A percentile compares a stretch with the other conserved stretches of the same genome.
These are phyloP conservation scores for Epichloe festucae DNA, from an alignment of 2,329 filamentous ascomycete species.

Conservation along the genomic window DNA sequence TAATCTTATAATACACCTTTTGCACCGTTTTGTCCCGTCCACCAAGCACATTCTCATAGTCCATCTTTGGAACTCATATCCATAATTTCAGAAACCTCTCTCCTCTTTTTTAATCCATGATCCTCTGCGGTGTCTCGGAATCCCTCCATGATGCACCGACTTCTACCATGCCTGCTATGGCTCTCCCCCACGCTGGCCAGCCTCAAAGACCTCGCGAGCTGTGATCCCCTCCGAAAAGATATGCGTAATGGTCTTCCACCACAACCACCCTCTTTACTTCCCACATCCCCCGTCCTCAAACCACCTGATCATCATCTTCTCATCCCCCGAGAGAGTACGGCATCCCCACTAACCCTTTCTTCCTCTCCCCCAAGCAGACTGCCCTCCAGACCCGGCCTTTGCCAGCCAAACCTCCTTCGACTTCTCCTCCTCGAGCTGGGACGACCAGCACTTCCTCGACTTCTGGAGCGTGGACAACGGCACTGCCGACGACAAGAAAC, in stretches of 20 bases:
- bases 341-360: neutral
- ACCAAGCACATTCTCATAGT: neutral
- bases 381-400: constrained; percentile 55
- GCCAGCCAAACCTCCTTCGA: constrained; percentile 41
- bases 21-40: neutral
- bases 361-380: constrained; percentile 19
- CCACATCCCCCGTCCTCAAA: neutral
- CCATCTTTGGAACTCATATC: neutral
- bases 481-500: constrained; percentile 14
- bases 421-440: constrained; percentile 48
- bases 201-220: constrained; percentile 12
- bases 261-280: neutral
- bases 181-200: constrained; percentile 7
- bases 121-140: neutral
- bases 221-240: constrained; percentile 15
- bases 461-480: constrained; percentile 23
- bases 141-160: neutral
- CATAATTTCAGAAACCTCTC: neutral
- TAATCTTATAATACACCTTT: neutral
- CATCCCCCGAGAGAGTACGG: neutral
- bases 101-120: neutral
- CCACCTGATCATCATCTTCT: neutral
- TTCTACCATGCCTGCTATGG: neutral
- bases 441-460: constrained; percentile 10
- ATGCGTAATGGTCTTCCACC: constrained; percentile 9